phyloP scores from a whole-genome alignment of 306 rosid genomes.

The Argentina anserina region DNA sequence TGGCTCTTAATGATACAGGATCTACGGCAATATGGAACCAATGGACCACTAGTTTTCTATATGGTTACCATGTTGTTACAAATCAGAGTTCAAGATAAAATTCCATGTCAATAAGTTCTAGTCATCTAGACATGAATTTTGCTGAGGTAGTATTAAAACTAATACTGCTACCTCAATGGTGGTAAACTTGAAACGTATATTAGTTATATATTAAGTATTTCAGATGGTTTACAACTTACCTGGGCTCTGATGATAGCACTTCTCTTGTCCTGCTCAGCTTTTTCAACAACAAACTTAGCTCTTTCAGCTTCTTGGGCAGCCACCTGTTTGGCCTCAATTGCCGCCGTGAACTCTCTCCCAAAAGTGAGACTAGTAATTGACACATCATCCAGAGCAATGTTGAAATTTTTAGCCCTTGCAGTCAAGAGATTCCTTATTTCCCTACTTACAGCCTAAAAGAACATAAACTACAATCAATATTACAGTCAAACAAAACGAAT shows the following conservation, averaged over 20 bases:
- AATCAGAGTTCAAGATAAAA: not conserved
- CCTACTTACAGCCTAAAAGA: slow-evolving; percentile 53
- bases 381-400: slow-evolving; percentile 91
- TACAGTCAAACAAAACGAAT: no score
- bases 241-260: slow-evolving; percentile 90
- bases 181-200: not conserved
- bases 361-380: slow-evolving; percentile 67
- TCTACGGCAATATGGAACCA: not conserved
- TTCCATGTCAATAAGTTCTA: not conserved
- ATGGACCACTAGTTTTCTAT: no score
- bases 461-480: slow-evolving; percentile 4
- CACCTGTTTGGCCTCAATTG: slow-evolving; percentile 97
- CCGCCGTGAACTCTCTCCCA: slow-evolving; percentile 87
- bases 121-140: not conserved
- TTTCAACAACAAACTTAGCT: slow-evolving; percentile 88
- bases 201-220: not conserved
- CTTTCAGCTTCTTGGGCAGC: slow-evolving; percentile 99
- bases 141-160: not conserved
- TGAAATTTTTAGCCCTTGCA: slow-evolving; percentile 75
- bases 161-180: not conserved
- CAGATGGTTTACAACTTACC: slow-evolving; percentile 35
- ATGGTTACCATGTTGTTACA: not conserved
- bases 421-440: slow-evolving; percentile 83
- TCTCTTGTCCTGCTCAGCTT: slow-evolving; percentile 91
- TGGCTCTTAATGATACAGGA: not conserved